phyloP scores from a whole-genome alignment of 192 early-diverging fungal species.

The Backusella macrospora region DNA sequence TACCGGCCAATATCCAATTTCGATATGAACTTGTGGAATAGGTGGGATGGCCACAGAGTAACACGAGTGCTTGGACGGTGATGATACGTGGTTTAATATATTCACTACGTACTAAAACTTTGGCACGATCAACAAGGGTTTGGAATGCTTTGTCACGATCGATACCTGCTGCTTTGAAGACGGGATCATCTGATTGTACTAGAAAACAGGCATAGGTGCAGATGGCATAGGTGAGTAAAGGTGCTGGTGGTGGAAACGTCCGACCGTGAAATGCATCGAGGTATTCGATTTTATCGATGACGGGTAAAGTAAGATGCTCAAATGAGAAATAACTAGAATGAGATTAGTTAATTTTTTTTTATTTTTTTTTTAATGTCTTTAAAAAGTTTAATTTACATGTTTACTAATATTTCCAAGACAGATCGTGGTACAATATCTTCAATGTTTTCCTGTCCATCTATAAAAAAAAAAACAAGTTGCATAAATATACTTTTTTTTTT shows the following conservation, averaged over 20 bases:
- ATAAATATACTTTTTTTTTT: not conserved
- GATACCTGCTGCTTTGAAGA: conserved; percentile 18
- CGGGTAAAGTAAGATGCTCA: conserved; percentile 23
- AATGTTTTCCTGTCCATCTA: conserved; percentile 13
- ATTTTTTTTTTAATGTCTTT: not conserved
- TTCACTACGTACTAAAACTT: conserved; percentile 52
- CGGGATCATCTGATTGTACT: conserved; percentile 4
- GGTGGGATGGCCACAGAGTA: conserved; percentile 59
- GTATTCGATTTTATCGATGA: conserved; percentile 29
- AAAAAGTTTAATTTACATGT: conserved; percentile 18
- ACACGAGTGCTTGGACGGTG: conserved; percentile 62
- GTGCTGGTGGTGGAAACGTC: conserved; percentile 13
- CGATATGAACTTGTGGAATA: conserved; percentile 22
- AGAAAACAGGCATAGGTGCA: conserved; percentile 29
- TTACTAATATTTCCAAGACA: conserved; percentile 12
- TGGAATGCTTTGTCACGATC: conserved; percentile 17
- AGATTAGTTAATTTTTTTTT: not conserved
- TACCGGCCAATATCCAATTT: conserved; percentile 36
- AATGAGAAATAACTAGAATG: conserved; percentile 27
- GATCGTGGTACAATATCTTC: conserved; percentile 13
- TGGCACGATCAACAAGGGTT: conserved; percentile 22
- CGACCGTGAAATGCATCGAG: conserved; percentile 23
- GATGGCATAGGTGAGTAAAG: conserved; percentile 27
- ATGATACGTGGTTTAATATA: conserved; percentile 56
- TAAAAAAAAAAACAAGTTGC: not conserved